Evolutionary conservation across 1,139 yeast species (phyloP).

Genomic region (Geotrichum fermentans): DNA sequence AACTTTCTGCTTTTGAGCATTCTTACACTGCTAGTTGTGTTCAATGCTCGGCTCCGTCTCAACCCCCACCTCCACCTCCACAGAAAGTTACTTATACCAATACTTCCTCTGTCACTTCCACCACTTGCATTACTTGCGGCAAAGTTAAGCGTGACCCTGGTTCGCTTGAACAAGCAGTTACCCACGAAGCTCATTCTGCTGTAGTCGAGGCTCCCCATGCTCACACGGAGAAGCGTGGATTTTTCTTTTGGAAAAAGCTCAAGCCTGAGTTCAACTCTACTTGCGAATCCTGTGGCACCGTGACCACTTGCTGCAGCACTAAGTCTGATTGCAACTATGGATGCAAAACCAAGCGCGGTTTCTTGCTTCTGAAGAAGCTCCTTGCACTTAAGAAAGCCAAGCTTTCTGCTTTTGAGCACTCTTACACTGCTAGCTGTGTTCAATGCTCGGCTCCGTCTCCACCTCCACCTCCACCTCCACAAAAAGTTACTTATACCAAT

Average conservation of each 20-base stretch:
- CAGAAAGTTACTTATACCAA: no score
- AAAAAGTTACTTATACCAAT: no score
- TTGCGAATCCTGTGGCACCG: constrained; percentile 3
- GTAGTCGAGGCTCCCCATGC: no score
- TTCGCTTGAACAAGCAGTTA: no score
- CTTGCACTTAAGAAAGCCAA: neutral
- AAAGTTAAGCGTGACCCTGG: no score
- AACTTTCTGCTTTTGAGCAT: neutral
- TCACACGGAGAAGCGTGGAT: neutral
- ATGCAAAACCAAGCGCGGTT: neutral
- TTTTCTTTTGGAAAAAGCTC: neutral
- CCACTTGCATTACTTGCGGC: neutral
- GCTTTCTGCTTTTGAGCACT: neutral
- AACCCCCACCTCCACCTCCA: neutral
- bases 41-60: neutral
- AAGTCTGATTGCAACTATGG: neutral
- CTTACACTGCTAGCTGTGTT: neutral
- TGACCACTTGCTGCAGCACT: neutral
- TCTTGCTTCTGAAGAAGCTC: neutral
- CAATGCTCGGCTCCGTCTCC: no score
- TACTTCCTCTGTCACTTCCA: neutral
- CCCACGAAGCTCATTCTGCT: no score
- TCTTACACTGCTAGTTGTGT: neutral
- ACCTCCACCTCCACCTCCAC: no score
- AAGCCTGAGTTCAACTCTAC: neutral